Evolutionary conservation across 2,329 filamentous ascomycete species (phyloP).

Genomic region (Pyrenochaeta sp.): DNA sequence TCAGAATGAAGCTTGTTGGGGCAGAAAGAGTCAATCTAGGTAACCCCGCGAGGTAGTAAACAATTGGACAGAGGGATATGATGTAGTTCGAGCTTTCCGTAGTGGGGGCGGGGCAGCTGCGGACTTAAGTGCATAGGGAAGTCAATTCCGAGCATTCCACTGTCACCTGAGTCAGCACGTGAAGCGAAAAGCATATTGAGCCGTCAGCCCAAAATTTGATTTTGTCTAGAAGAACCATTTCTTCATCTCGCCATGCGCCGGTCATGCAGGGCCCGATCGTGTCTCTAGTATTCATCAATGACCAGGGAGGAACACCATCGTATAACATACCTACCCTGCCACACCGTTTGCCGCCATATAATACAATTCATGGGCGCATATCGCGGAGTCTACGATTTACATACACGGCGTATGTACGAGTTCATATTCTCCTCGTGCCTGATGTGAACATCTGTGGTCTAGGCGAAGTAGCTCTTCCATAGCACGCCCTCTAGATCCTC

Average conservation of each 20-base stretch:
- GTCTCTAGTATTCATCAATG: neutral
- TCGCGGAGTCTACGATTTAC: neutral
- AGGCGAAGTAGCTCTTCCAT: slow-evolving; percentile 99
- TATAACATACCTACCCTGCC: slow-evolving; percentile 4
- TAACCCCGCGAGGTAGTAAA: neutral
- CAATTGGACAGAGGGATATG: neutral
- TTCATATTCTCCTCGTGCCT: neutral
- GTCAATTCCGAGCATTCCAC: slow-evolving; percentile 1
- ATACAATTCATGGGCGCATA: slow-evolving; percentile 9
- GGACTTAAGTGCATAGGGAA: slow-evolving; percentile 8
- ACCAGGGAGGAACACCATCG: neutral
- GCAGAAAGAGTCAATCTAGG: neutral
- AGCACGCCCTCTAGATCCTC: slow-evolving; percentile 95
- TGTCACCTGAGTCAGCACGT: slow-evolving; percentile 18
- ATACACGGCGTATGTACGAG: neutral
- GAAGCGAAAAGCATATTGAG: neutral
- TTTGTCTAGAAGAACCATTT: slow-evolving; percentile 7
- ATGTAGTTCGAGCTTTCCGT: slow-evolving; percentile 11
- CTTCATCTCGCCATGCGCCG: slow-evolving; percentile 5
- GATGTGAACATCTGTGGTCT: slow-evolving; percentile 11
- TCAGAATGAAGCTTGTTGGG: neutral
- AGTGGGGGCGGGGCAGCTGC: slow-evolving; percentile 32
- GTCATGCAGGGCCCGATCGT: slow-evolving; percentile 9
- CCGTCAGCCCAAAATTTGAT: neutral
- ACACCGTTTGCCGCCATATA: slow-evolving; percentile 12